Conservation (phyloP, 192 early-diverging fungal genomes). For the Backusella macrospora region DNA sequence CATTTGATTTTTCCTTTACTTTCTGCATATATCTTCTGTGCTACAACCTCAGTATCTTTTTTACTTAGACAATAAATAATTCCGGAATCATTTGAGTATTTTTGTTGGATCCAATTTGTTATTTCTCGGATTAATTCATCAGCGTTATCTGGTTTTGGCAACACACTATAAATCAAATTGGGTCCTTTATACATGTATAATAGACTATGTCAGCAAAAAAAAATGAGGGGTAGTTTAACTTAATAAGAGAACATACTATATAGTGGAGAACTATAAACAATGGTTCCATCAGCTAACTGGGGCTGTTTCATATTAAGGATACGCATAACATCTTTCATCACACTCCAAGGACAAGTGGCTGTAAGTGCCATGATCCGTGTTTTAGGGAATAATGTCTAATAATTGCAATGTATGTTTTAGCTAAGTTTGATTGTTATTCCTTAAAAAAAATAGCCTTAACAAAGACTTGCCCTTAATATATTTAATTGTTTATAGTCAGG, state of each 20-base stretch:
- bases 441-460: not conserved
- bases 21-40: constrained; percentile 47
- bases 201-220: too few relatives aligned
- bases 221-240: not conserved
- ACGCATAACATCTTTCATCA: constrained; percentile 52
- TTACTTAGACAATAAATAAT: constrained; percentile 74
- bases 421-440: not conserved
- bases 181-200: constrained; percentile 27
- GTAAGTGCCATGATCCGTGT: constrained; percentile 79
- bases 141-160: constrained; percentile 46
- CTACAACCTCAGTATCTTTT: constrained; percentile 62
- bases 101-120: constrained; percentile 56
- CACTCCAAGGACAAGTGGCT: constrained; percentile 67
- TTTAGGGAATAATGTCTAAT: constrained; percentile 53
- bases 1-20: constrained; percentile 51
- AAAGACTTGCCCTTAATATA: constrained; percentile 25
- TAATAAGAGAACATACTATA: constrained; percentile 1
- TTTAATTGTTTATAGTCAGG: constrained; percentile 40
- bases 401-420: not conserved
- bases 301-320: constrained; percentile 53
- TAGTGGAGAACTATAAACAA: constrained; percentile 18
- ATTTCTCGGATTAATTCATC: constrained; percentile 51
- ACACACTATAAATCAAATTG: constrained; percentile 66
- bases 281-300: constrained; percentile 18
- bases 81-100: constrained; percentile 53